Conservation (phyloP, 495 filamentous ascomycete genomes). For the Polyplosphaeria fusca region DNA sequence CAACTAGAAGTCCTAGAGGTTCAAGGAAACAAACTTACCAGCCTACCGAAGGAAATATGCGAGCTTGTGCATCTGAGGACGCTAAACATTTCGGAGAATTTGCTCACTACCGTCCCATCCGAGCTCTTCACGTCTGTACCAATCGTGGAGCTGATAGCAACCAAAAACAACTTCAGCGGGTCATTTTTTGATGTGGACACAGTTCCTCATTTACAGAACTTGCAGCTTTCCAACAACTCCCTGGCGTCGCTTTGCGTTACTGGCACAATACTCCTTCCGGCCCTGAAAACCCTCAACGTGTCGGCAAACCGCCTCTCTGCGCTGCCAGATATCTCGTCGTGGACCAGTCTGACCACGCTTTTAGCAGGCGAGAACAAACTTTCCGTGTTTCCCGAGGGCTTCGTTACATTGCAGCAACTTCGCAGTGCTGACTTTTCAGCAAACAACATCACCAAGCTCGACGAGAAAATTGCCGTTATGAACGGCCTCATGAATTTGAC, state of each 20-base stretch:
- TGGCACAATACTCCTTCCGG: constrained; percentile 59
- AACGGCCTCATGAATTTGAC: constrained; percentile 67
- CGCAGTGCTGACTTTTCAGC: constrained; percentile 75
- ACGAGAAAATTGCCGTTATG: constrained; percentile 77
- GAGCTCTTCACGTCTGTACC: constrained; percentile 62
- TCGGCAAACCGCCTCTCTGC: constrained; percentile 70
- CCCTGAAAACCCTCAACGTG: constrained; percentile 68
- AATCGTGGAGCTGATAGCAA: constrained; percentile 69
- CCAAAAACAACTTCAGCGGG: constrained; percentile 74
- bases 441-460: constrained; percentile 74
- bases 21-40: constrained; percentile 73
- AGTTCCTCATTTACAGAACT: constrained; percentile 61
- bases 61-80: constrained; percentile 63
- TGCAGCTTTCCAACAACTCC: constrained; percentile 76
- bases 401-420: constrained; percentile 62
- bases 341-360: constrained; percentile 68
- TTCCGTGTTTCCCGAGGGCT: constrained; percentile 67
- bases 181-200: constrained; percentile 62
- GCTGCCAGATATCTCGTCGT: constrained; percentile 68
- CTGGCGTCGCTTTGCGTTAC: constrained; percentile 55
- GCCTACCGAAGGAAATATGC: constrained; percentile 65
- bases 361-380: constrained; percentile 79
- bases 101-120: constrained; percentile 66
- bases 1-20: constrained; percentile 79
- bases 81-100: constrained; percentile 75